A percentile compares a stretch with the other conserved stretches of the same genome.
Conservation (phyloP, 2,329 filamentous ascomycete species). For the Aspergillus terreus region DNA sequence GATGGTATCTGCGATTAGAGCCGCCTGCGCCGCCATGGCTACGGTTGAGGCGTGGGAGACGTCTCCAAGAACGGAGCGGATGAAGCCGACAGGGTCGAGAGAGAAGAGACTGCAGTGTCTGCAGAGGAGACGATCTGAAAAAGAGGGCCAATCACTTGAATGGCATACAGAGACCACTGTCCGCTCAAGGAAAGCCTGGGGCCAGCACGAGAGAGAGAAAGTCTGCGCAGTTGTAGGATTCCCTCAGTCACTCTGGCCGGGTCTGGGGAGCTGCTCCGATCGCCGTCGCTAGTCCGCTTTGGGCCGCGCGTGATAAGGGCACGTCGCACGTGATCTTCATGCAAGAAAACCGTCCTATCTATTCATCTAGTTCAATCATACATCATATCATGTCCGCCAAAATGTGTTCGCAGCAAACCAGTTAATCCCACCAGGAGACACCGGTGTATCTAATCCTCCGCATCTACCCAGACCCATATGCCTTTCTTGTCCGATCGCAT, state of each 20-base stretch:
- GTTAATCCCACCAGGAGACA: background rate
- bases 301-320: slow-evolving; percentile 18
- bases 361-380: background rate
- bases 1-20: slow-evolving; percentile 52
- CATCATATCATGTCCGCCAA: background rate
- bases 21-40: slow-evolving; percentile 43
- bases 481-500: slow-evolving; percentile 56
- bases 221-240: slow-evolving; percentile 4
- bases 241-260: slow-evolving; percentile 1
- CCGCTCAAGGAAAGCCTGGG: background rate
- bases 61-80: slow-evolving; percentile 1
- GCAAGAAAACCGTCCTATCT: background rate
- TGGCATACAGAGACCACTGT: background rate
- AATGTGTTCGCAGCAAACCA: background rate
- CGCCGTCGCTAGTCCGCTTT: slow-evolving; percentile 18
- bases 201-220: background rate
- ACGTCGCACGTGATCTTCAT: slow-evolving; percentile 16
- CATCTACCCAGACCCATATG: slow-evolving; percentile 42
- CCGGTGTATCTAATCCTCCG: slow-evolving; percentile 26
- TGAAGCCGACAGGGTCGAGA: slow-evolving; percentile 2
- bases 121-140: background rate
- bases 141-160: background rate
- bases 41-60: slow-evolving; percentile 3
- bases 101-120: background rate
- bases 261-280: slow-evolving; percentile 19